Base-by-base conservation (phyloP, 768 basidiomycete genomes). In the Sistotremastrum niveocremeum region DNA sequence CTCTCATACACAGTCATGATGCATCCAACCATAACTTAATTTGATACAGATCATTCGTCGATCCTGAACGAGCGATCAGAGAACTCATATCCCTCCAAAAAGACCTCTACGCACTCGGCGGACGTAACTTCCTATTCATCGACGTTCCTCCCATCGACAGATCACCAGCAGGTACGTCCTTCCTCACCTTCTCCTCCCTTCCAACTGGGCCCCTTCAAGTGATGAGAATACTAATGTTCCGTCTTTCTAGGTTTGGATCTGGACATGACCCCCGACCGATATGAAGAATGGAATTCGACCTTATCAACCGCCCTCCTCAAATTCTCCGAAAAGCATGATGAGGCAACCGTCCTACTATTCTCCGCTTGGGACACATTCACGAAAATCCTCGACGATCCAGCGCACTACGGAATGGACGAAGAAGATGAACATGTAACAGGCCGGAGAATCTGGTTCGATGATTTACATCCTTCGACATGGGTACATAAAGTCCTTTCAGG, bases 81-180 rank as follows among this genome's bases (percentile, higher is more conserved):
- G 47, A 49, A 1, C 60, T 81, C 0, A 71, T 76, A 50, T 52
- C 44, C 4, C 57, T 67, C 5, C 72, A 78, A 57, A 65, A 75
- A 41, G 51, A 60, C 38, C 54, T 81, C 1, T 78, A 77, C 51
- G 57, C 60, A 0, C 58, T 63, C 0, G 78, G 61, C 6, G 65
- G 62, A 5, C 61, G 66, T 6, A 68, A 77, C 52, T 81, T 81
- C 56, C 52, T 79, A 5, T 73, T 81, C 54, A 62, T 80, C 30
- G 74, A 79, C 50, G 65, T 79, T 2, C 77, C 79, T 3, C 72
- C 79, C 0, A 68, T 79, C 10, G 53, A 71, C 31, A 60, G 68
- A 31, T 61, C 65, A n/a, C 77, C 77, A 1, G 69, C 65, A 6
- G 50, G 61, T 62, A 37, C 31, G 49, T 51, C 36, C 39, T 33